These are phyloP conservation scores for Pythium pectinolyticum DNA, from an alignment of 352 stramenopile species.

Conservation along the genomic window DNA sequence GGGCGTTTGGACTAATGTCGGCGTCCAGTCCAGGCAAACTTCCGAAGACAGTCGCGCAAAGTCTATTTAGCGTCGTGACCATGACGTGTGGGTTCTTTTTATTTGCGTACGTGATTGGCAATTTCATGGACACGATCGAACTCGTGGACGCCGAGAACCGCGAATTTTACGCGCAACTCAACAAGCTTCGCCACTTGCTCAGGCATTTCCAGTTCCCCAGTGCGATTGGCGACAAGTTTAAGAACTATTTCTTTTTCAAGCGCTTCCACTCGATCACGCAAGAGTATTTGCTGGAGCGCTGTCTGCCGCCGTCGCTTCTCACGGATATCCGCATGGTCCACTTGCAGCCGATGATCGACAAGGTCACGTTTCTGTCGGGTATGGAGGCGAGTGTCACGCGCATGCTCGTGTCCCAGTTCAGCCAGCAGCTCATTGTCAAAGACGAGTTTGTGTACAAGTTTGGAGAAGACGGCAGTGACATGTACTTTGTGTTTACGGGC, in stretches of 20 bases:
- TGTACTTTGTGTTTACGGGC: conserved; percentile 78
- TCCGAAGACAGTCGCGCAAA: conserved; percentile 49
- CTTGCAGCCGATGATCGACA: conserved; percentile 66
- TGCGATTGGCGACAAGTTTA: conserved; percentile 48
- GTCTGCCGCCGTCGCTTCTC: conserved; percentile 60
- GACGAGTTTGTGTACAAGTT: conserved; percentile 68
- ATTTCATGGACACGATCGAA: conserved; percentile 69
- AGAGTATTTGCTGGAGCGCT: conserved; percentile 62
- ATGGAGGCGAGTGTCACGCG: conserved; percentile 60
- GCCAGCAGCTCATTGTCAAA: conserved; percentile 55
- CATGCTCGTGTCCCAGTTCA: conserved; percentile 73
- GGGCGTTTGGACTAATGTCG: conserved; percentile 69
- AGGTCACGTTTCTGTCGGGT: conserved; percentile 57
- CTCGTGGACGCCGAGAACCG: conserved; percentile 70
- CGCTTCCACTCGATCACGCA: conserved; percentile 74
- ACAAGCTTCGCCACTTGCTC: conserved; percentile 52
- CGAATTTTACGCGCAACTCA: conserved; percentile 57
- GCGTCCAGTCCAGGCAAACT: conserved; percentile 51
- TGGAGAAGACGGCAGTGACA: conserved; percentile 62
- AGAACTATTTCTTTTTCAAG: conserved; percentile 74
- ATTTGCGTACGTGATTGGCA: conserved; percentile 74
- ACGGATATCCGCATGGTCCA: conserved; percentile 72
- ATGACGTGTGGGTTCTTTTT: conserved; percentile 72
- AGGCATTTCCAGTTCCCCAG: conserved; percentile 52
- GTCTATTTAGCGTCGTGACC: conserved; percentile 53